A percentile compares a stretch with the other conserved stretches of the same genome.
These are phyloP conservation scores for Melocanna baccifera DNA, from an alignment of 176 grass and related monocot genomes.

Conservation along the genomic window DNA sequence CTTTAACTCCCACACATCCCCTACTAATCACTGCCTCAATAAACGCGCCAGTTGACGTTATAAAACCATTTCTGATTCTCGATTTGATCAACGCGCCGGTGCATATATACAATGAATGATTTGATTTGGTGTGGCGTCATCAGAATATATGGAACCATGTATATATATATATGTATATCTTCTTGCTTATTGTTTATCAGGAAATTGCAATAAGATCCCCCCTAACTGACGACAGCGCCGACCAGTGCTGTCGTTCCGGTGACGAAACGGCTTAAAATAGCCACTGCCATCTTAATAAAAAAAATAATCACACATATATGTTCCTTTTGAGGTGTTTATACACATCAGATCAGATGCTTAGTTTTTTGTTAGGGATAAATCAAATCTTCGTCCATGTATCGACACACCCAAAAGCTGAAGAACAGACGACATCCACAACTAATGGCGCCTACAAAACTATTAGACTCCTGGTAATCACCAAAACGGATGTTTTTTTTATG, in stretches of 20 bases:
- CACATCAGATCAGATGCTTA: too few relatives aligned
- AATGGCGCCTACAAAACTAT: too few relatives aligned
- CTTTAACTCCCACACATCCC: too few relatives aligned
- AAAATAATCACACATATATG: neutral
- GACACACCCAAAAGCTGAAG: too few relatives aligned
- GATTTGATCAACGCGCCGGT: slow-evolving; percentile 21
- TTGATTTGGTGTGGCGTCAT: slow-evolving; percentile 30
- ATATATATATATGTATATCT: too few relatives aligned
- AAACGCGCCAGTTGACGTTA: too few relatives aligned
- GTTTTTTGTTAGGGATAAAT: too few relatives aligned
- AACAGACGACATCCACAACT: too few relatives aligned
- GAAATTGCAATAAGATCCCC: neutral
- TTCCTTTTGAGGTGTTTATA: neutral
- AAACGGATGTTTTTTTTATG: too few relatives aligned
- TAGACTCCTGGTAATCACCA: too few relatives aligned
- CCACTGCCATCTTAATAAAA: neutral
- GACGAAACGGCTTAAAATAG: slow-evolving; percentile 2
- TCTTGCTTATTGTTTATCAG: neutral
- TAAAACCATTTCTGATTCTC: neutral
- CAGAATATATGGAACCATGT: slow-evolving; percentile 21
- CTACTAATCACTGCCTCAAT: too few relatives aligned
- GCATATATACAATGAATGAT: slow-evolving; percentile 22
- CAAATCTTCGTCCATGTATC: too few relatives aligned
- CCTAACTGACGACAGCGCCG: slow-evolving; percentile 4
- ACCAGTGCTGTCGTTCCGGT: slow-evolving; percentile 23